Conservation (phyloP, 371 early-diverging fungal genomes). For the Mucor plumbeus region DNA sequence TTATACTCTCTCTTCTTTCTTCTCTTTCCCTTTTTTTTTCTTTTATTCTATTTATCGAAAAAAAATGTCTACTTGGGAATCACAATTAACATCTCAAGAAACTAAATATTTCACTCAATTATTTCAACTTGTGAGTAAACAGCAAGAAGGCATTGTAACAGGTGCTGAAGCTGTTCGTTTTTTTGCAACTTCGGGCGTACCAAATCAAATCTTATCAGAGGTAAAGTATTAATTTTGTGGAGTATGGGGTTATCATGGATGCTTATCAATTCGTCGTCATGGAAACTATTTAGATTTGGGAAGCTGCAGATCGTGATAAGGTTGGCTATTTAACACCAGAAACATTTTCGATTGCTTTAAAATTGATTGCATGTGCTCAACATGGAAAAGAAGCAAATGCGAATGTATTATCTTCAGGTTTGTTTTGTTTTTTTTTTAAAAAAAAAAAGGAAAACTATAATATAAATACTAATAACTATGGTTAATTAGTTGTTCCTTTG, state of each 20-base stretch:
- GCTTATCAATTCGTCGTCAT: background rate
- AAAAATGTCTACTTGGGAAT: constrained; percentile 42
- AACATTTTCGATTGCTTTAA: constrained; percentile 38
- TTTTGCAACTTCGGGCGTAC: constrained; percentile 81
- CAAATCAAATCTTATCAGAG: constrained; percentile 74
- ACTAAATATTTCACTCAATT: constrained; percentile 65
- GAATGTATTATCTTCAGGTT: constrained; percentile 44
- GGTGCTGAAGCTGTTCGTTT: constrained; percentile 84
- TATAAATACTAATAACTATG: background rate
- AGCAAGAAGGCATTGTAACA: constrained; percentile 69
- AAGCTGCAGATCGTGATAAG: constrained; percentile 38
- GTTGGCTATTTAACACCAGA: constrained; percentile 38
- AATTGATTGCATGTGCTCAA: constrained; percentile 60
- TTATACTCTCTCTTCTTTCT: constrained; percentile 7
- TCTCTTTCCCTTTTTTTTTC: constrained; percentile 12
- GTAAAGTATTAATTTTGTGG: constrained; percentile 32
- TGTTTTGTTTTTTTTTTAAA: too few relatives aligned
- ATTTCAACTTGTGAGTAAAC: constrained; percentile 67
- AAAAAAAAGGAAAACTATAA: too few relatives aligned
- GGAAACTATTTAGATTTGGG: constrained; percentile 61
- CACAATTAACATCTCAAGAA: constrained; percentile 71
- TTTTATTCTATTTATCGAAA: background rate
- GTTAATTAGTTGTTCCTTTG: constrained; percentile 46
- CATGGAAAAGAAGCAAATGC: constrained; percentile 59
- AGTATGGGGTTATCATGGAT: too few relatives aligned